A percentile compares a stretch with the other conserved stretches of the same genome.
These are phyloP conservation scores for Trypanosoma platydactyli DNA, from an alignment of 208 protist genomes.

Conservation along the genomic window DNA sequence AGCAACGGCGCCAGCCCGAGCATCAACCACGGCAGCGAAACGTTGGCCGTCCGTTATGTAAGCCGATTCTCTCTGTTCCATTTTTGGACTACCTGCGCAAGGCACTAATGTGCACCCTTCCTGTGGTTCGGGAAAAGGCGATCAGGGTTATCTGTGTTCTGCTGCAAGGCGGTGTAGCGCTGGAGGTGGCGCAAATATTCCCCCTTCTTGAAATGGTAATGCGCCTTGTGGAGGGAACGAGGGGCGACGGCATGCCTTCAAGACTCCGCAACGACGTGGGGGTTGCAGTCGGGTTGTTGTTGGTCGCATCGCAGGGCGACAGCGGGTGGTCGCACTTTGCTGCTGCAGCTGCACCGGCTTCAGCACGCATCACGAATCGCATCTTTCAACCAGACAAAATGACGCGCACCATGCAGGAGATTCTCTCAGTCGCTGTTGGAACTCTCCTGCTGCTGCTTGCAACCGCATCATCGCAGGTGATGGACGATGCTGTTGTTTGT, in stretches of 20 bases:
- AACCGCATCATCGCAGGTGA: conserved; percentile 33
- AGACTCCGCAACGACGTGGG: conserved; percentile 39
- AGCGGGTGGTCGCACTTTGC: conserved; percentile 52
- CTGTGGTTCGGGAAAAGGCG: conserved; percentile 24
- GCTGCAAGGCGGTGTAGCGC: conserved; percentile 23
- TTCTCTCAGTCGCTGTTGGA: conserved; percentile 48
- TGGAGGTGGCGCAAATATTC: conserved; percentile 5
- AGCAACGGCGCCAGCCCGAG: background rate
- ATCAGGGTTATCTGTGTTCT: conserved; percentile 21
- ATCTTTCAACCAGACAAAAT: conserved; percentile 47
- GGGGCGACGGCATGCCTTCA: conserved; percentile 11
- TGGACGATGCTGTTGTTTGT: conserved; percentile 49
- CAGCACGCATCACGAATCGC: conserved; percentile 41
- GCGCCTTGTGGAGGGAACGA: background rate
- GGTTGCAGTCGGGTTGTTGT: conserved; percentile 42
- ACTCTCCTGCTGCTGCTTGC: conserved; percentile 32
- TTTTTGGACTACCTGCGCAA: conserved; percentile 37
- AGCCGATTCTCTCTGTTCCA: conserved; percentile 5
- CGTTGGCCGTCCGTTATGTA: background rate
- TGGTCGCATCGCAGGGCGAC: conserved; percentile 37
- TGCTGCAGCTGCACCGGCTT: conserved; percentile 35
- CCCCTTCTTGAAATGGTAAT: conserved; percentile 29
- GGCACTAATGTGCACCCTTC: conserved; percentile 23
- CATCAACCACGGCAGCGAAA: background rate
- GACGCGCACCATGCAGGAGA: conserved; percentile 35